Evolutionary conservation across 2,329 filamentous ascomycete genomes (phyloP).

Genomic region (Apiospora koreana): DNA sequence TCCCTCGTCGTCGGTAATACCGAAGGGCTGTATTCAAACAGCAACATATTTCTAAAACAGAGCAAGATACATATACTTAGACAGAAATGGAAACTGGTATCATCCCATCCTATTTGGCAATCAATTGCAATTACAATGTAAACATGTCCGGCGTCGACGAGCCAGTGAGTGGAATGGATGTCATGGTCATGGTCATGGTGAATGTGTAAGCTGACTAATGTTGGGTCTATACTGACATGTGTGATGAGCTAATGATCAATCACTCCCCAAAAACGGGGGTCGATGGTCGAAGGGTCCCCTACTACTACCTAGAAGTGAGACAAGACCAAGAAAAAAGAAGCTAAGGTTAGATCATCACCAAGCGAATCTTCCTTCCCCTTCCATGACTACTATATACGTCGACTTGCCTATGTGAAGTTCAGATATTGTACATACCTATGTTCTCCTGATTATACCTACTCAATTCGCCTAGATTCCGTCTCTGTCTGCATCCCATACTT

Average conservation of each 20-base stretch:
- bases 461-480: too few relatives aligned
- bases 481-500: not conserved
- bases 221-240: not conserved
- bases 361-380: not conserved
- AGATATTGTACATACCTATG: not conserved
- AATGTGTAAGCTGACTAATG: conserved; percentile 9
- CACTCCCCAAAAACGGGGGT: not conserved
- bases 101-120: not conserved
- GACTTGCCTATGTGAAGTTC: not conserved
- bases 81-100: not conserved
- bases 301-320: not conserved
- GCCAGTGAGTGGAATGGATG: too few relatives aligned
- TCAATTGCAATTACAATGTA: not conserved
- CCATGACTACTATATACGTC: not conserved
- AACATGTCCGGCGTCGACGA: too few relatives aligned
- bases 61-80: not conserved
- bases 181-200: too few relatives aligned
- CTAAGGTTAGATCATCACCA: not conserved
- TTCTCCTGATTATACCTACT: not conserved
- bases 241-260: conserved; percentile 5
- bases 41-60: not conserved
- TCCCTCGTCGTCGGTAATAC: not conserved
- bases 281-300: not conserved
- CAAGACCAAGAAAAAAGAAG: not conserved
- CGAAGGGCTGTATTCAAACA: not conserved